phyloP scores from a whole-genome alignment of 2,329 filamentous ascomycete genomes.

The Colletotrichum eremochloae region DNA sequence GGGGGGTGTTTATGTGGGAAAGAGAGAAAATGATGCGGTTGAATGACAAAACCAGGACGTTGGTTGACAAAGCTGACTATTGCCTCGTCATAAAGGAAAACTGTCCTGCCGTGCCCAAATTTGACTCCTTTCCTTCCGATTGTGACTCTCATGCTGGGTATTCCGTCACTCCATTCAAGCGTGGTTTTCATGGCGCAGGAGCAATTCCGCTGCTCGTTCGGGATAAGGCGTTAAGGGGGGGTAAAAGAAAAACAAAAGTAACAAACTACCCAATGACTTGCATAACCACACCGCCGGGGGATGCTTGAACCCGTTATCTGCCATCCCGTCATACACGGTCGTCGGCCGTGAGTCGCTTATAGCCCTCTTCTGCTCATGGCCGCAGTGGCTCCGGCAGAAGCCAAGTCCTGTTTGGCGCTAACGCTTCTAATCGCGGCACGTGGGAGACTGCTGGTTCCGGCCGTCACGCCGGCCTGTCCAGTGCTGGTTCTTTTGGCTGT shows the following conservation, averaged over 20 bases:
- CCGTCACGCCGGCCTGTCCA: constrained; percentile 55
- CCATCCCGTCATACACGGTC: neutral
- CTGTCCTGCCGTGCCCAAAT: constrained; percentile 39
- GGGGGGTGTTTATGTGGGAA: constrained; percentile 24
- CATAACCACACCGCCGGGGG: constrained; percentile 21
- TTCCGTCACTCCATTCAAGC: constrained; percentile 42
- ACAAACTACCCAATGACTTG: constrained; percentile 41
- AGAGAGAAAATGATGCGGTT: constrained; percentile 37
- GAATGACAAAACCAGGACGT: constrained; percentile 10
- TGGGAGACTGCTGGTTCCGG: constrained; percentile 65
- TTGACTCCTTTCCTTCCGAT: constrained; percentile 41
- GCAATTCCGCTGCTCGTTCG: constrained; percentile 31
- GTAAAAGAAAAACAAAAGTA: constrained; percentile 34
- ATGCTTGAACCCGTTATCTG: constrained; percentile 48
- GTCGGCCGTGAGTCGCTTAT: neutral
- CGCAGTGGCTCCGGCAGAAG: constrained; percentile 69
- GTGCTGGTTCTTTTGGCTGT: constrained; percentile 68
- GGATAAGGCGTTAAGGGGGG: constrained; percentile 40
- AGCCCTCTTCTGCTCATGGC: constrained; percentile 67
- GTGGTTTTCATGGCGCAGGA: constrained; percentile 38
- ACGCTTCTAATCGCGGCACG: constrained; percentile 68
- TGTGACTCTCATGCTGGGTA: constrained; percentile 42
- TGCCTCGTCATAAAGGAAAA: constrained; percentile 39
- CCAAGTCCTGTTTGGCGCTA: constrained; percentile 71
- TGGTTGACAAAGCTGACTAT: constrained; percentile 14